Conservation (phyloP, 1,139 yeast species). For the Wickerhamomyces sp. region DNA sequence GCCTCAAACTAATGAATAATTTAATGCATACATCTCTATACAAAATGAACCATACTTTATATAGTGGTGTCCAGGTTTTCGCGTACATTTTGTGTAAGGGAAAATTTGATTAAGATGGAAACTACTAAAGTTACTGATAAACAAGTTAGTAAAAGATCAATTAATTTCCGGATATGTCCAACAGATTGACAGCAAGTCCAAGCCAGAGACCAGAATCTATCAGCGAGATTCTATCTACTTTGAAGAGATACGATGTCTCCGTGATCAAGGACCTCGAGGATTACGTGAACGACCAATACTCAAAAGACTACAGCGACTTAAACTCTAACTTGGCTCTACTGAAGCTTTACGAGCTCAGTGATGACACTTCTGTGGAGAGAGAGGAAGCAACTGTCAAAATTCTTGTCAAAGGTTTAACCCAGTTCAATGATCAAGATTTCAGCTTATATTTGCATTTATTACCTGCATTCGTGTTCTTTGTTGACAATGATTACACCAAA, state of each 20-base stretch:
- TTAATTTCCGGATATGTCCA: slow-evolving; percentile 2
- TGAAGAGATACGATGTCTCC: slow-evolving; percentile 42
- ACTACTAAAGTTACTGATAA: not conserved
- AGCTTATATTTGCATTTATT: slow-evolving; percentile 39
- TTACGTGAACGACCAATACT: slow-evolving; percentile 36
- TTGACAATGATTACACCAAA: slow-evolving; percentile 19
- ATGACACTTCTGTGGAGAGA: slow-evolving; percentile 32
- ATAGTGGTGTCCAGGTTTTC: slow-evolving; percentile 2
- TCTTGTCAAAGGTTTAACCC: slow-evolving; percentile 37
- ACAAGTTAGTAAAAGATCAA: not conserved
- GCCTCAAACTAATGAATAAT: slow-evolving; percentile 17
- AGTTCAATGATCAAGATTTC: slow-evolving; percentile 39
- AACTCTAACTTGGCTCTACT: slow-evolving; percentile 42
- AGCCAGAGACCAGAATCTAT: slow-evolving; percentile 34
- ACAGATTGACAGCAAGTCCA: slow-evolving; percentile 28
- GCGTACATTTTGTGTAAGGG: not conserved
- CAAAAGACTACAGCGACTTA: slow-evolving; percentile 34
- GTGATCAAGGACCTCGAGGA: slow-evolving; percentile 39
- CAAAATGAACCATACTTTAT: not conserved
- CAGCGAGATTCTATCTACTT: slow-evolving; percentile 32
- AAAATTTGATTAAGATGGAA: not conserved
- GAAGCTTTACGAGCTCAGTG: slow-evolving; percentile 35
- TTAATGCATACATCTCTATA: not conserved
- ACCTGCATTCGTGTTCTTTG: slow-evolving; percentile 35
- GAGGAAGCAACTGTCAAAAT: slow-evolving; percentile 36